A percentile compares a stretch with the other conserved stretches of the same genome.
Conservation (phyloP, 495 filamentous ascomycete genomes). For the Xylaria curta region DNA sequence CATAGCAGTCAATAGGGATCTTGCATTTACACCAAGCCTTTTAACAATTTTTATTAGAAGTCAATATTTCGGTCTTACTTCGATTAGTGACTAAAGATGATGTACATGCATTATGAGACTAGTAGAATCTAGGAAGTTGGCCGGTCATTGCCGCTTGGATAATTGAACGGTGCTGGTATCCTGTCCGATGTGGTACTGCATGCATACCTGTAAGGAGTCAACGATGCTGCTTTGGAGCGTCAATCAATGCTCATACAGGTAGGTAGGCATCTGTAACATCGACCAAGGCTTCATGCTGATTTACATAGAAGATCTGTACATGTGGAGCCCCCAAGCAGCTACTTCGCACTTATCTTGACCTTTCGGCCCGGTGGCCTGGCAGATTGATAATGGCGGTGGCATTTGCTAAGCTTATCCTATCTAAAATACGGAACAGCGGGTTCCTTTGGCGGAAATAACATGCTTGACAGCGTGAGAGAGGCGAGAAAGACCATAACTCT, state of each 20-base stretch:
- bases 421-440: background rate
- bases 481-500: background rate
- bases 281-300: background rate
- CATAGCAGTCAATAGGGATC: slow-evolving; percentile 46
- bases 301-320: background rate
- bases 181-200: background rate
- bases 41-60: background rate
- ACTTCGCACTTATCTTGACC: background rate
- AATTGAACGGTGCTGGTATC: background rate
- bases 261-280: background rate
- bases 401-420: background rate
- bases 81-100: background rate
- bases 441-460: background rate
- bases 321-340: background rate
- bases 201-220: background rate
- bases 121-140: background rate
- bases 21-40: slow-evolving; percentile 41
- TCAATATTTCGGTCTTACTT: background rate
- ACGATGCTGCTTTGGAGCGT: background rate
- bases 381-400: background rate
- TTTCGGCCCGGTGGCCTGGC: background rate
- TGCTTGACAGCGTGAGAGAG: background rate
- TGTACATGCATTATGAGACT: background rate
- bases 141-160: background rate
- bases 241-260: background rate